Percentiles rank a stretch among this genome's conserved stretches.
These are phyloP conservation scores for Aethionema arabicum DNA, from an alignment of 345 rosid genomes.

Conservation along the genomic window DNA sequence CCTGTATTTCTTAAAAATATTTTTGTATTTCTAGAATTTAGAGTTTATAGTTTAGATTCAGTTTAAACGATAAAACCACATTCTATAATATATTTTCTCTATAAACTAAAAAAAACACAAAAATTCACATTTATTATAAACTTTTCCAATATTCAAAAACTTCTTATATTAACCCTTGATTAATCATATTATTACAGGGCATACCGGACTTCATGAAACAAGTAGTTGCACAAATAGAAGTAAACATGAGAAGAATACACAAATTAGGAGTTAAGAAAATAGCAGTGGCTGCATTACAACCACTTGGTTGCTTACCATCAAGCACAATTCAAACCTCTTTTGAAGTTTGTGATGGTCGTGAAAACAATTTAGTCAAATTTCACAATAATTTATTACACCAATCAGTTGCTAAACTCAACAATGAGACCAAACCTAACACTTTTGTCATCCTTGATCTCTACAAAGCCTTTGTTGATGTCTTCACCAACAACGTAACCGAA, in stretches of 20 bases:
- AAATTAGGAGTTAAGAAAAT: conserved; percentile 61
- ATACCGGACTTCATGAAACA: conserved; percentile 35
- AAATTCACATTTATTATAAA: too few species aligned
- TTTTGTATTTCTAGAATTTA: too few species aligned
- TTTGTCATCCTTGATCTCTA: conserved; percentile 57
- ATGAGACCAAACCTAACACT: conserved; percentile 33
- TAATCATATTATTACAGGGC: conserved; percentile 44
- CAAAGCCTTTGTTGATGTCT: conserved; percentile 49
- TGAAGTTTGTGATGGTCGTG: conserved; percentile 45
- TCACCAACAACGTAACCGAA: conserved; percentile 38
- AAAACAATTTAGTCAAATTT: conserved; percentile 37
- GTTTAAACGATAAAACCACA: too few species aligned
- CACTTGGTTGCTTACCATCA: conserved; percentile 77
- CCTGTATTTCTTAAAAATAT: too few species aligned
- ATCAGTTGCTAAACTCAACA: conserved; percentile 51
- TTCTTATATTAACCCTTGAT: background rate
- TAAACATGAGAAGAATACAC: conserved; percentile 51
- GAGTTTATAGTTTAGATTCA: too few species aligned
- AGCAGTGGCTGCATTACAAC: conserved; percentile 47
- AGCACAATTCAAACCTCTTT: conserved; percentile 38
- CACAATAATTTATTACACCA: conserved; percentile 54
- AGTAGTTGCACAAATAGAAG: conserved; percentile 54
- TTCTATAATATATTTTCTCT: too few species aligned
- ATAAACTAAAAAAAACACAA: too few species aligned
- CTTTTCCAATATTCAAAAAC: too few species aligned